Base-by-base conservation (phyloP, 1,284 basidiomycete species). In the Cutaneotrichosporon cutaneum region DNA sequence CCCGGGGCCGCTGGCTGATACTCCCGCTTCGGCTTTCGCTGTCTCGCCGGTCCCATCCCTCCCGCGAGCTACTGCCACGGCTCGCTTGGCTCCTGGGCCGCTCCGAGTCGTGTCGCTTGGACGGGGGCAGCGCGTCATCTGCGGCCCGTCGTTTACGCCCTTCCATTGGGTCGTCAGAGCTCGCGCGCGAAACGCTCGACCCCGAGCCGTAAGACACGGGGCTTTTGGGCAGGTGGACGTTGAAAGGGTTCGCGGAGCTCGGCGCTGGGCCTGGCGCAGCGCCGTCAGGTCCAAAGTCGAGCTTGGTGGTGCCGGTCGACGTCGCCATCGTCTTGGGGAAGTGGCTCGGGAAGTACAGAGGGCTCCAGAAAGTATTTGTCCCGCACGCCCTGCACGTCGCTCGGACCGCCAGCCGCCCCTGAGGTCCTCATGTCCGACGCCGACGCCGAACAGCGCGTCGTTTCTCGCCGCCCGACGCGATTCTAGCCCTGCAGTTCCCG, bases 321-420 rank as follows among this genome's bases (percentile, higher is more conserved):
- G 32, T 35, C 9, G 52, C 60, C 68, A 75, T 68, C 3, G 62
- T 55, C 21, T 65, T 68, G 3, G 75, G 74, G 60, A 68, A 72
- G 58, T 74, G 68, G 21, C 62, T 48, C 6, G 75, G 74, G 52
- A 74, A 77, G 36, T 70, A n/a, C n/a, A n/a, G n/a, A n/a, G n/a
- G n/a, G n/a, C n/a, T n/a, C n/a, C n/a, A n/a, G n/a, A n/a, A n/a
- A n/a, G n/a, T n/a, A n/a, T n/a, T n/a, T n/a, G n/a, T n/a, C n/a
- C n/a, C n/a, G n/a, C n/a, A n/a, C n/a, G n/a, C n/a, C n/a, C n/a
- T n/a, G n/a, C n/a, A n/a, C n/a, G n/a, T n/a, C n/a, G n/a, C n/a
- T n/a, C n/a, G n/a, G n/a, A n/a, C n/a, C n/a, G n/a, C n/a, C n/a
- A n/a, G n/a, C n/a, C n/a, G n/a, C n/a, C n/a, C n/a, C n/a, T n/a